These are phyloP conservation scores for Xylaria scruposa DNA, from an alignment of 495 filamentous ascomycete species.

Conservation along the genomic window DNA sequence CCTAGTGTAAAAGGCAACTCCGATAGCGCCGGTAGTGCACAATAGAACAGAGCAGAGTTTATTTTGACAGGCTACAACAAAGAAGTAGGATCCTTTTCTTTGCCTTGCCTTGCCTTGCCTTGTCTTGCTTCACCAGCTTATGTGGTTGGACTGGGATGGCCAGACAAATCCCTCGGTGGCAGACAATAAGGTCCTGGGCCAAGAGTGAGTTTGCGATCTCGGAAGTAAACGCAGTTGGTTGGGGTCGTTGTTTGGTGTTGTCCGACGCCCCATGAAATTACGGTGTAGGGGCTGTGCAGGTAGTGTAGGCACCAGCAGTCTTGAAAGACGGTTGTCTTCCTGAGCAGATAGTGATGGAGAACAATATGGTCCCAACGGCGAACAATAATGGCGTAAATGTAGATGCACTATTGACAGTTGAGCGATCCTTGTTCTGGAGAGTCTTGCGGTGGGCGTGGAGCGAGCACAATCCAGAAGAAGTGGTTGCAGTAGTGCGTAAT, in stretches of 20 bases:
- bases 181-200: neutral
- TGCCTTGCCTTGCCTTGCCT: neutral
- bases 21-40: neutral
- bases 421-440: slow-evolving; percentile 14
- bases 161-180: neutral
- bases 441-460: slow-evolving; percentile 4
- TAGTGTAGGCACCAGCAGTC: slow-evolving; percentile 1
- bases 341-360: neutral
- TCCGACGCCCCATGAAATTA: slow-evolving; percentile 1
- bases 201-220: slow-evolving; percentile 8
- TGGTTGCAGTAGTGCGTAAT: slow-evolving; percentile 25
- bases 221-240: neutral
- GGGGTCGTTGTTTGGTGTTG: neutral
- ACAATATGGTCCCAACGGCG: slow-evolving; percentile 1
- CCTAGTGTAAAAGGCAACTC: neutral
- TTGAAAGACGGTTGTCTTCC: neutral
- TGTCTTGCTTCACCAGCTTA: slow-evolving; percentile 26
- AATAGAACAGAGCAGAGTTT: neutral
- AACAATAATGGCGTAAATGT: neutral
- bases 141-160: neutral
- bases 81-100: neutral
- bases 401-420: slow-evolving; percentile 2
- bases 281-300: slow-evolving; percentile 12
- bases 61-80: slow-evolving; percentile 10
- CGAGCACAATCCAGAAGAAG: slow-evolving; percentile 7